Evolutionary conservation across 169 alveolate genomes (phyloP).

Genomic region (Eimeria tenella): DNA sequence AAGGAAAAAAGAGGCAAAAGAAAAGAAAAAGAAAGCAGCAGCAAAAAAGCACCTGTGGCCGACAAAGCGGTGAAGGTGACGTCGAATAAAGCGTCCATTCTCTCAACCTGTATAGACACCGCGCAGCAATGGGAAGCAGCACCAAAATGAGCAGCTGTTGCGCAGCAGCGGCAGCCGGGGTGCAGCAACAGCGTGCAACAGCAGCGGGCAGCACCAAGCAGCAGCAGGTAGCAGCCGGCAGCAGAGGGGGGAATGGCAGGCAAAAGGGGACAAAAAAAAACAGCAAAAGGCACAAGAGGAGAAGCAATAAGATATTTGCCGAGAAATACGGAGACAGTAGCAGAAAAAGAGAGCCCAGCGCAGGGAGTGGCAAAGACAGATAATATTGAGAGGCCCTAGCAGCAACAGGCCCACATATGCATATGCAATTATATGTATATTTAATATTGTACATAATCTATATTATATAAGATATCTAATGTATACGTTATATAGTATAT

Average conservation of each 20-base stretch:
- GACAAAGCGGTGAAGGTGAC: constrained; percentile 84
- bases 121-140: background rate
- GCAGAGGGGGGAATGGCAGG: background rate
- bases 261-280: background rate
- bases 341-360: background rate
- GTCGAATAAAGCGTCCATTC: constrained; percentile 85
- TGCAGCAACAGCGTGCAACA: background rate
- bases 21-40: background rate
- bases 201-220: background rate
- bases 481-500: background rate
- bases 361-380: too few species aligned
- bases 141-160: background rate
- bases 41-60: constrained; percentile 57
- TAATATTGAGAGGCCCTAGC: too few species aligned
- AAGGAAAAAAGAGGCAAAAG: background rate
- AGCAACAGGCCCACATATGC: background rate
- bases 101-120: constrained; percentile 80
- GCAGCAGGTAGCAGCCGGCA: background rate
- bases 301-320: background rate
- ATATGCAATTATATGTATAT: background rate
- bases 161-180: background rate
- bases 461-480: background rate
- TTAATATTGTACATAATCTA: background rate
- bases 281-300: background rate
- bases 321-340: background rate